phyloP scores from a whole-genome alignment of 78 protist genomes.

The Dictyostelium intermedium region DNA sequence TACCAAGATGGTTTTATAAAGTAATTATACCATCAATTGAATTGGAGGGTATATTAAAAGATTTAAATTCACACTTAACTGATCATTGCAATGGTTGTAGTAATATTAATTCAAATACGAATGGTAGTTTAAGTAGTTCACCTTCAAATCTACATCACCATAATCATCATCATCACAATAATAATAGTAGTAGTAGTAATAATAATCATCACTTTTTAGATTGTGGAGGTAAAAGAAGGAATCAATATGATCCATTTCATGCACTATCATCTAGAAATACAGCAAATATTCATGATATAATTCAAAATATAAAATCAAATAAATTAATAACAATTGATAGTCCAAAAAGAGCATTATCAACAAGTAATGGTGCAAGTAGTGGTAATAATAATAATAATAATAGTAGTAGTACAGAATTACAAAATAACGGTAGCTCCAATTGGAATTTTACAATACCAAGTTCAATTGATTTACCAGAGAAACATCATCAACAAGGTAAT shows the following conservation, averaged over 20 bases:
- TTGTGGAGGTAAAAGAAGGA: background rate
- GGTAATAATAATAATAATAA: background rate
- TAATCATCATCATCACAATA: background rate
- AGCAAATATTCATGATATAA: background rate
- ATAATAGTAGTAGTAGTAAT: no score
- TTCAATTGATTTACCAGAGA: background rate
- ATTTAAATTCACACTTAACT: background rate
- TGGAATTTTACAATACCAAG: constrained; percentile 21
- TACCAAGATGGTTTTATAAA: constrained; percentile 69
- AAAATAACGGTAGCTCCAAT: background rate
- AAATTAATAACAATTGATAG: constrained; percentile 24
- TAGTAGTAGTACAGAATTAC: background rate
- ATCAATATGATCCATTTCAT: background rate
- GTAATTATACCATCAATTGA: constrained; percentile 64
- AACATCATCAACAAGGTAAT: background rate
- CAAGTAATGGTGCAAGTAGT: background rate
- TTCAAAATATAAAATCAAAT: background rate
- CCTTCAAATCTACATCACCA: background rate
- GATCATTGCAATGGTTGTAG: background rate
- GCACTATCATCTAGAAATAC: background rate
- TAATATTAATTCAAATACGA: background rate
- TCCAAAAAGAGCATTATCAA: background rate
- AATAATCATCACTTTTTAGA: background rate
- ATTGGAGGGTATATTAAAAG: constrained; percentile 31
- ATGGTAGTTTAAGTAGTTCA: background rate